These are phyloP conservation scores for Fusarium euwallaceae DNA, from an alignment of 2,329 filamentous ascomycete genomes.

Conservation along the genomic window DNA sequence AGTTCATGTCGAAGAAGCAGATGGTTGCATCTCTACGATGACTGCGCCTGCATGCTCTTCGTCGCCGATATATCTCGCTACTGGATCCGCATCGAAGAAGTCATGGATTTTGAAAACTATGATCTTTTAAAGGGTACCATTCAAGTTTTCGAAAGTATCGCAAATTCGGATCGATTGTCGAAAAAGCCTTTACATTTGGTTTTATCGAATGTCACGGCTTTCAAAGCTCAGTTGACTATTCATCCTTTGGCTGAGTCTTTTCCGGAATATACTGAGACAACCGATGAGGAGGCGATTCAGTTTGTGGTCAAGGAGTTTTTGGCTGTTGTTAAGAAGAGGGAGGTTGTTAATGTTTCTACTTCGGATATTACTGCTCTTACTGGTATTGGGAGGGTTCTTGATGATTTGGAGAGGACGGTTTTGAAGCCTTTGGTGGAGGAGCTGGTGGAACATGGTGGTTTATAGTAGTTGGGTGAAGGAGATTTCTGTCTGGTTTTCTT, in stretches of 20 bases:
- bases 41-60: not conserved
- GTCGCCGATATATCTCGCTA: constrained; percentile 1
- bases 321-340: not conserved
- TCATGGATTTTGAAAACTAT: not conserved
- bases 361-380: not conserved
- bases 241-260: not conserved
- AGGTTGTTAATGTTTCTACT: not conserved
- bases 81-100: not conserved
- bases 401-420: not conserved
- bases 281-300: not conserved
- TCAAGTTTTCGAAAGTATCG: not conserved
- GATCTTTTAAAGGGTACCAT: not conserved
- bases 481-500: not conserved
- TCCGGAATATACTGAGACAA: not conserved
- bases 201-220: not conserved
- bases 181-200: not conserved
- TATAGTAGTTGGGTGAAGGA: not conserved
- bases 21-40: constrained; percentile 7
- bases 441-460: not conserved
- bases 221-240: not conserved
- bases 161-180: not conserved
- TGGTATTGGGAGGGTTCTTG: not conserved
- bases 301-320: not conserved
- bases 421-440: not conserved
- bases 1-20: not conserved